These are phyloP conservation scores for Russula foetens DNA, from an alignment of 768 basidiomycete genomes.

Conservation along the genomic window DNA sequence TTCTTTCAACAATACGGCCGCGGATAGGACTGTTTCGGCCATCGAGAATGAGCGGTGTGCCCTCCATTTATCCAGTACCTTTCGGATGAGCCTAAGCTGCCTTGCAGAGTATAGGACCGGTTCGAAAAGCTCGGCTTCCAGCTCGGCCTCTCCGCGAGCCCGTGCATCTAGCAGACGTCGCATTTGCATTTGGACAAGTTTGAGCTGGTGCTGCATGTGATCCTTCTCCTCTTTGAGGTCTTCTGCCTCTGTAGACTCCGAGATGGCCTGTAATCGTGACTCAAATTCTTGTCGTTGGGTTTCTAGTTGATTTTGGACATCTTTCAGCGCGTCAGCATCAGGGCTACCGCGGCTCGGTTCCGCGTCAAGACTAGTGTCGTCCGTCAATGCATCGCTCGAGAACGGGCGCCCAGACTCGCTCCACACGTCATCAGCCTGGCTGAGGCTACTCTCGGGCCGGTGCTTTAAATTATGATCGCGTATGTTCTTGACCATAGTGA, in stretches of 20 bases:
- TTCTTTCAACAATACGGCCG: constrained; percentile 84
- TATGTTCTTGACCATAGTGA: constrained; percentile 84
- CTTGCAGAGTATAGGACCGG: constrained; percentile 75
- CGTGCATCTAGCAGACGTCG: constrained; percentile 70
- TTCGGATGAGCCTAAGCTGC: constrained; percentile 75
- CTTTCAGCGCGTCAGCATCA: constrained; percentile 58
- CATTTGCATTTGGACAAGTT: constrained; percentile 74
- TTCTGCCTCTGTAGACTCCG: constrained; percentile 71
- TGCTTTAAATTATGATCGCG: constrained; percentile 72
- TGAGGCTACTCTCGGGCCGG: constrained; percentile 86
- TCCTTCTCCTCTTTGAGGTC: constrained; percentile 86
- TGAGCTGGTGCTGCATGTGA: constrained; percentile 86
- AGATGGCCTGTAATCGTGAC: constrained; percentile 50
- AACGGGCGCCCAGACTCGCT: constrained; percentile 80
- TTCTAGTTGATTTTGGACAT: constrained; percentile 66
- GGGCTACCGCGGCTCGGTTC: constrained; percentile 52
- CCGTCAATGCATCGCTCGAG: constrained; percentile 71
- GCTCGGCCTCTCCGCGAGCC: constrained; percentile 67
- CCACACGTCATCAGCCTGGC: constrained; percentile 83
- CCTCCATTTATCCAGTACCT: constrained; percentile 81
- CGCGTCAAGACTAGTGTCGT: constrained; percentile 80
- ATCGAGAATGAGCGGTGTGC: constrained; percentile 80
- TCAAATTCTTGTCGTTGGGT: constrained; percentile 41
- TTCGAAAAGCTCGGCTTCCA: constrained; percentile 57
- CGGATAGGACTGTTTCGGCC: constrained; percentile 82